Conservation (phyloP, 2,329 filamentous ascomycete genomes). For the Chaetoscypha palmicola region DNA sequence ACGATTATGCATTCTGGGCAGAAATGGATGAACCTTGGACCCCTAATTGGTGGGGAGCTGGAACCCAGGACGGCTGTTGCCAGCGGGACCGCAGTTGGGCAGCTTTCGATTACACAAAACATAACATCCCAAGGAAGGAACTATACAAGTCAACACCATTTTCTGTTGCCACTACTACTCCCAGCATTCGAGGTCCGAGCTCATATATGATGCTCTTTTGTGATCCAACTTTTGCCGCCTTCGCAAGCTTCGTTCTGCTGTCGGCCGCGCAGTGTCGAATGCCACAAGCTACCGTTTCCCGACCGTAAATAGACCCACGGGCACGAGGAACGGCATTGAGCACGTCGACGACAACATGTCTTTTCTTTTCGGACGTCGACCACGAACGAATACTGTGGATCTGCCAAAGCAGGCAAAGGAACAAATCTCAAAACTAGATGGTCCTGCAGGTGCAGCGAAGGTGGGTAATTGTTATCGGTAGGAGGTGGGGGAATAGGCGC, state of each 20-base stretch:
- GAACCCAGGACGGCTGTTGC: neutral
- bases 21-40: neutral
- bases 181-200: no score
- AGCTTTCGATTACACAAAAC: neutral
- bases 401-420: constrained; percentile 49
- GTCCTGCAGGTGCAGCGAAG: constrained; percentile 48
- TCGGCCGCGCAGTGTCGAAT: neutral
- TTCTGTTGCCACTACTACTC: no score
- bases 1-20: neutral
- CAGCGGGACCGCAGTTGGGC: neutral
- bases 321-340: no score
- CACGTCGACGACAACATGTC: constrained; percentile 46
- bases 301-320: constrained; percentile 7
- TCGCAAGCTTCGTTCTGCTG: constrained; percentile 1
- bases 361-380: constrained; percentile 60
- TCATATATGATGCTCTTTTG: constrained; percentile 2
- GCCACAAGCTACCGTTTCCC: neutral
- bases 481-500: constrained; percentile 11
- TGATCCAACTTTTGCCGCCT: neutral
- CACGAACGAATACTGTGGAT: constrained; percentile 53
- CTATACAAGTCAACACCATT: no score
- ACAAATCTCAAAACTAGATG: constrained; percentile 52
- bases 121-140: neutral
- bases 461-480: constrained; percentile 32
- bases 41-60: neutral